Percentiles rank a stretch among this genome's conserved stretches.
Evolutionary conservation across 352 stramenopile species (phyloP).

Genomic region (Phytophthora brassicae): DNA sequence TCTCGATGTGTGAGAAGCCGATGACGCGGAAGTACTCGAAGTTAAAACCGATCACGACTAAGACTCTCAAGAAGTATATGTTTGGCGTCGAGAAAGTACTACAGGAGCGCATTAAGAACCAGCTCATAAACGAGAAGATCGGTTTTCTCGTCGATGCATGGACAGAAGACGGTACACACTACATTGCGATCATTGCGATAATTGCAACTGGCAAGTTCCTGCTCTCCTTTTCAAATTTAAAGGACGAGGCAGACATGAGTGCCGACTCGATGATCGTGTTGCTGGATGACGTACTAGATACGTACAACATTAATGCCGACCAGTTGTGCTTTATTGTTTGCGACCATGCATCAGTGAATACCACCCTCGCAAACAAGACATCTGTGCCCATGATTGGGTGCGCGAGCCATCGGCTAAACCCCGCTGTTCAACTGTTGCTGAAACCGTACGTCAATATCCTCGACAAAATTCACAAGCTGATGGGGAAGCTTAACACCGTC

Average conservation of each 20-base stretch:
- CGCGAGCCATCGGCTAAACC: slow-evolving; percentile 17
- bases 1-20: slow-evolving; percentile 19
- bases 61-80: slow-evolving; percentile 20
- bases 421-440: slow-evolving; percentile 9
- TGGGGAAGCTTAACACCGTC: slow-evolving; percentile 15
- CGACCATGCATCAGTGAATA: slow-evolving; percentile 19
- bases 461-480: slow-evolving; percentile 9
- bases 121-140: background rate
- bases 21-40: slow-evolving; percentile 27
- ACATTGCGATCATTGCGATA: slow-evolving; percentile 18
- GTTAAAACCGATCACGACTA: slow-evolving; percentile 7
- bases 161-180: slow-evolving; percentile 19
- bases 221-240: slow-evolving; percentile 19
- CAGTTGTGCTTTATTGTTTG: slow-evolving; percentile 21
- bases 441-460: slow-evolving; percentile 2
- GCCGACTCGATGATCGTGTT: slow-evolving; percentile 14
- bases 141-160: slow-evolving; percentile 25
- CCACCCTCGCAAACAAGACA: slow-evolving; percentile 10
- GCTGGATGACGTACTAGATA: slow-evolving; percentile 21
- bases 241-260: slow-evolving; percentile 17
- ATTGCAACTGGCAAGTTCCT: slow-evolving; percentile 2
- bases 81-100: slow-evolving; percentile 6
- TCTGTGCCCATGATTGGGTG: slow-evolving; percentile 24
- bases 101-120: background rate
- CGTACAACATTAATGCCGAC: slow-evolving; percentile 7